Conservation (phyloP, 192 early-diverging fungal species). For the Endogone sp. region DNA sequence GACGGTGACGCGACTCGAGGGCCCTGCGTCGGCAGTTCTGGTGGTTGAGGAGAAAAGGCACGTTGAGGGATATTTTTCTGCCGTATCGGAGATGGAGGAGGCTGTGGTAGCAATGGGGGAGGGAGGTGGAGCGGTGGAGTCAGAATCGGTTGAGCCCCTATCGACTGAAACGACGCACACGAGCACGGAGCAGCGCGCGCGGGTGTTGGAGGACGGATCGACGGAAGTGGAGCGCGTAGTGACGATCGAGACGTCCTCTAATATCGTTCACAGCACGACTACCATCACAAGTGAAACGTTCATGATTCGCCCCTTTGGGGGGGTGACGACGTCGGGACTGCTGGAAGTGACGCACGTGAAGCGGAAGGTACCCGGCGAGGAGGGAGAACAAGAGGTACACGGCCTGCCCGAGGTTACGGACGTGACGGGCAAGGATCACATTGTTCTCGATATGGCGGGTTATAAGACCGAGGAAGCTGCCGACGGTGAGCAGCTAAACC, state of each 20-base stretch:
- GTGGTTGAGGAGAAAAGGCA: conserved; percentile 13
- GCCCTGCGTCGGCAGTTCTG: too few relatives aligned
- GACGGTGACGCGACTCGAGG: conserved; percentile 19
- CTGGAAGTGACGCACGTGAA: conserved; percentile 21
- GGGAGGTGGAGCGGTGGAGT: neutral
- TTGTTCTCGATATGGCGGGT: conserved; percentile 48
- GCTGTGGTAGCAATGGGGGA: neutral
- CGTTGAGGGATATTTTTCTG: conserved; percentile 12
- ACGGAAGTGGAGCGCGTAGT: conserved; percentile 15
- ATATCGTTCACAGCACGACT: conserved; percentile 12
- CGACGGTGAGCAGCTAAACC: too few relatives aligned
- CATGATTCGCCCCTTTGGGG: conserved; percentile 22
- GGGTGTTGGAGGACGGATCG: conserved; percentile 12
- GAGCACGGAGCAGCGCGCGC: neutral
- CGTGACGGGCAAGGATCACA: conserved; percentile 14
- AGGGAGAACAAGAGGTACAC: neutral
- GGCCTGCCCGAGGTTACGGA: neutral
- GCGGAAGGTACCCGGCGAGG: conserved; percentile 1
- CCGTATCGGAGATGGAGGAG: neutral
- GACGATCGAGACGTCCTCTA: neutral
- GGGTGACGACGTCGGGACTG: conserved; percentile 13
- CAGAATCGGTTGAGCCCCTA: too few relatives aligned
- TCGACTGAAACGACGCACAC: neutral
- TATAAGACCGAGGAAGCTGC: conserved; percentile 36
- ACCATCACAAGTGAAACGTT: conserved; percentile 26